Evolutionary conservation across 148 eudicot species (phyloP).

Genomic region (Vaccinium darrowii): DNA sequence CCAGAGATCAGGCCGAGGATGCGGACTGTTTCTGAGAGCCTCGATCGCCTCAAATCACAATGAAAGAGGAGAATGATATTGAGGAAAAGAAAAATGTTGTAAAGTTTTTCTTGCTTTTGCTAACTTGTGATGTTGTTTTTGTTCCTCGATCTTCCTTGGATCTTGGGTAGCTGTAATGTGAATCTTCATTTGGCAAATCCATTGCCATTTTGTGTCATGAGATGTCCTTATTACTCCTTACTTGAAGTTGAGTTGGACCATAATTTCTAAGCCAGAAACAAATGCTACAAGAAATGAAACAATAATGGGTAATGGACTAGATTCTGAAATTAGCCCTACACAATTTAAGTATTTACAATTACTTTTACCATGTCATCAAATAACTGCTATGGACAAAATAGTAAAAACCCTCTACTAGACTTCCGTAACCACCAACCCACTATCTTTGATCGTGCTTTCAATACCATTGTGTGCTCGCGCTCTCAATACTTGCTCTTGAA

Average conservation of each 20-base stretch:
- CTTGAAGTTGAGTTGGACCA: not conserved
- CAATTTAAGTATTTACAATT: no score
- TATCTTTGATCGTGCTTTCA: no score
- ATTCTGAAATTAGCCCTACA: no score
- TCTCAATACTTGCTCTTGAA: no score
- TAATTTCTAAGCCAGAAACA: not conserved
- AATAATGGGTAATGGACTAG: not conserved
- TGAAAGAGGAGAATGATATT: slow-evolving; percentile 13
- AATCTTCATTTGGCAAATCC: not conserved
- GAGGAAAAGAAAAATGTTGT: not conserved
- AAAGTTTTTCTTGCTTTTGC: not conserved
- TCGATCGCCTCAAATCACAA: slow-evolving; percentile 60
- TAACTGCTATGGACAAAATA: no score
- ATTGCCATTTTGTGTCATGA: not conserved
- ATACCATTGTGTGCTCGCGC: no score
- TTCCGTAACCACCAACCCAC: no score
- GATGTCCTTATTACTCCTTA: not conserved
- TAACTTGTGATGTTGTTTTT: not conserved
- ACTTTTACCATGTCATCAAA: no score
- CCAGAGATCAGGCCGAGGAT: slow-evolving; percentile 87
- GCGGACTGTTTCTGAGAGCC: slow-evolving; percentile 66
- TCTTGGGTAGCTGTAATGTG: not conserved
- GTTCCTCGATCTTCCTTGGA: not conserved
- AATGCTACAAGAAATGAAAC: not conserved
- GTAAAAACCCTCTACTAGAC: no score